Conservation (phyloP, 495 filamentous ascomycete genomes). For the Ascodesmis nigricans region DNA sequence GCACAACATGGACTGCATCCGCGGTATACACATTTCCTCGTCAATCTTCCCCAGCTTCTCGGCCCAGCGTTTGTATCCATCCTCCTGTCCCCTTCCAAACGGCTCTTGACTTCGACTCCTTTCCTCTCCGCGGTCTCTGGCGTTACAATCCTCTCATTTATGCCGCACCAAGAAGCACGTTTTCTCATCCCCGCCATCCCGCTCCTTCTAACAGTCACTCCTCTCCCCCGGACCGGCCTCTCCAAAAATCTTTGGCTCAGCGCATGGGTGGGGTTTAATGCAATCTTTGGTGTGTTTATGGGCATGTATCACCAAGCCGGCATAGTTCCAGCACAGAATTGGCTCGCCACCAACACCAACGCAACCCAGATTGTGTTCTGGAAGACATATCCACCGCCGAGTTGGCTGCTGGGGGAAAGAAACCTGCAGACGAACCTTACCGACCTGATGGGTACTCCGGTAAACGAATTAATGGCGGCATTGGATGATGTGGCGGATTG, state of each 20-base stretch:
- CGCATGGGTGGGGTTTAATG: constrained; percentile 69
- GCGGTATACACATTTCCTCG: constrained; percentile 66
- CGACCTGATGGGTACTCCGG: constrained; percentile 65
- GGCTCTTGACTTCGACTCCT: constrained; percentile 29
- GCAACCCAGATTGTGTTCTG: constrained; percentile 72
- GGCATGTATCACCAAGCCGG: constrained; percentile 89
- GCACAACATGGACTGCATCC: constrained; percentile 82
- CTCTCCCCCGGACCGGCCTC: constrained; percentile 31
- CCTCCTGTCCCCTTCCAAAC: constrained; percentile 38
- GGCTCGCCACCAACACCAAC: constrained; percentile 24
- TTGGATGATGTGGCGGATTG: constrained; percentile 21
- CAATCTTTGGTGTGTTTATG: constrained; percentile 56
- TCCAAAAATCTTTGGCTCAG: constrained; percentile 33
- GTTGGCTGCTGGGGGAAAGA: constrained; percentile 60
- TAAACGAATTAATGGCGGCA: constrained; percentile 35
- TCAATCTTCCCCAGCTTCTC: constrained; percentile 71
- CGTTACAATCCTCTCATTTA: constrained; percentile 52
- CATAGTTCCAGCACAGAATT: constrained; percentile 55
- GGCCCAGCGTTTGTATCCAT: constrained; percentile 48
- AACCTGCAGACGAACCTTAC: constrained; percentile 43
- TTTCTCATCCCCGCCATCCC: constrained; percentile 79
- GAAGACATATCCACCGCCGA: constrained; percentile 90
- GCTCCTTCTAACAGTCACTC: constrained; percentile 64
- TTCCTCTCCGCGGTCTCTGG: constrained; percentile 64
- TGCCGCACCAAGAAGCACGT: constrained; percentile 85